phyloP scores from a whole-genome alignment of 768 basidiomycete species.

The Tricholoma sp. region DNA sequence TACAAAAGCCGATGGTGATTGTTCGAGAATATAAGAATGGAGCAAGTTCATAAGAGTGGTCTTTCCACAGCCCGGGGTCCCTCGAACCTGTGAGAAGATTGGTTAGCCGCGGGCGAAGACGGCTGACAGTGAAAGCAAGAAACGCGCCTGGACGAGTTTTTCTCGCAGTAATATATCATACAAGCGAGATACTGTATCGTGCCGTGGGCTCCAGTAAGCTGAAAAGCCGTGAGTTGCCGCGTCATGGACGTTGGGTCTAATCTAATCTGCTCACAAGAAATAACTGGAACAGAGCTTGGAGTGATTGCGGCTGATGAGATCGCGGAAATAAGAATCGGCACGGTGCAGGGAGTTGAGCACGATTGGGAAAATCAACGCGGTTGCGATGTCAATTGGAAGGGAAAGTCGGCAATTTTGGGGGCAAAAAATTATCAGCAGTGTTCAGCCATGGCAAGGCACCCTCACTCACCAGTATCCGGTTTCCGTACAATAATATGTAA shows the following conservation, averaged over 20 bases:
- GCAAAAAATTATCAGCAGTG: too few species aligned
- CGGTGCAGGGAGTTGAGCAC: too few species aligned
- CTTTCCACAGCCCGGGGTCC: not conserved
- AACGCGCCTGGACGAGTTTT: not conserved
- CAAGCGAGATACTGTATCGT: not conserved
- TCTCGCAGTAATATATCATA: not conserved
- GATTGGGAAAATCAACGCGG: too few species aligned
- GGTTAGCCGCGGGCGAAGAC: not conserved
- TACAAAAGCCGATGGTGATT: not conserved
- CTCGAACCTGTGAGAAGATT: not conserved
- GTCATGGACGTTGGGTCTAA: not conserved
- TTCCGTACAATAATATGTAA: too few species aligned
- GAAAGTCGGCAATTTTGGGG: too few species aligned
- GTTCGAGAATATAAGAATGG: not conserved
- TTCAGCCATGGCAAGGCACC: too few species aligned
- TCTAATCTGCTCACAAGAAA: not conserved
- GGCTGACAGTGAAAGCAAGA: not conserved
- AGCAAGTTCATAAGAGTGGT: not conserved
- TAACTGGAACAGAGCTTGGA: not conserved
- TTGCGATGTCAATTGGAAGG: too few species aligned
- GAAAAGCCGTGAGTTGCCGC: not conserved
- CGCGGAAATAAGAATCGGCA: too few species aligned
- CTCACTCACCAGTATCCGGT: too few species aligned
- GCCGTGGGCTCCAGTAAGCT: not conserved
- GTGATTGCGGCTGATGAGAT: not conserved